These are phyloP conservation scores for Macrocybe gigantea DNA, from an alignment of 768 basidiomycete genomes.

Conservation along the genomic window DNA sequence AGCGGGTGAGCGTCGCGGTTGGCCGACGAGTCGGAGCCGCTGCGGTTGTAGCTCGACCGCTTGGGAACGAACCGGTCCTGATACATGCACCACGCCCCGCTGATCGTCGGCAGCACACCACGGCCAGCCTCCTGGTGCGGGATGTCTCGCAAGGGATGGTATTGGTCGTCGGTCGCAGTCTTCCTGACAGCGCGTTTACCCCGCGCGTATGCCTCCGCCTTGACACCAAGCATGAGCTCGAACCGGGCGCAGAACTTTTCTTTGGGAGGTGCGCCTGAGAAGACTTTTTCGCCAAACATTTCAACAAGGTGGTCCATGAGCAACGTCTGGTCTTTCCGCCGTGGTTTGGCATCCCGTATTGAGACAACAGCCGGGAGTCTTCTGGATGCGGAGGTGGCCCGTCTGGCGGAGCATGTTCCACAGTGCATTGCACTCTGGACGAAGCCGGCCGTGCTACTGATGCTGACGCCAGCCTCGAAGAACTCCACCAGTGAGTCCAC, in stretches of 20 bases:
- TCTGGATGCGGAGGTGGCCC: slow-evolving; percentile 2
- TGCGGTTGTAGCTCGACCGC: not conserved
- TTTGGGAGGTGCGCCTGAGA: slow-evolving; percentile 4
- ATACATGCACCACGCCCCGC: slow-evolving; percentile 1
- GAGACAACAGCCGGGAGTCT: not conserved
- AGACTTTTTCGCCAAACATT: slow-evolving; percentile 1
- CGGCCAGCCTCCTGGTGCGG: not conserved
- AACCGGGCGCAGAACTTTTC: not conserved
- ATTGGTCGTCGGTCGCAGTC: not conserved
- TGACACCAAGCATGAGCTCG: slow-evolving; percentile 2
- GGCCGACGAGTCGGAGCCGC: not conserved
- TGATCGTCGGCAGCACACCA: not conserved
- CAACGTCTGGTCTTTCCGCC: not conserved
- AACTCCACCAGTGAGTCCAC: not conserved
- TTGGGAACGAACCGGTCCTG: not conserved
- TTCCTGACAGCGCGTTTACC: not conserved
- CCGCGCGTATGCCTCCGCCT: not conserved
- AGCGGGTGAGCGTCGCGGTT: not conserved
- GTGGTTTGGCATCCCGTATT: not conserved
- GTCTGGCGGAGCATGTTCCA: slow-evolving; percentile 6
- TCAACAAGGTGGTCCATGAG: slow-evolving; percentile 2
- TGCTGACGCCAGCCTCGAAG: not conserved
- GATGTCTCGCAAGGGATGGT: too few species aligned
- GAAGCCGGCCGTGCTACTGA: slow-evolving; percentile 2
- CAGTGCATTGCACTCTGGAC: slow-evolving; percentile 6